Evolutionary conservation across 2,329 filamentous ascomycete species (phyloP), one percentile per base, ranked within the genome.

Genomic region (Paraphoma sp.): DNA sequence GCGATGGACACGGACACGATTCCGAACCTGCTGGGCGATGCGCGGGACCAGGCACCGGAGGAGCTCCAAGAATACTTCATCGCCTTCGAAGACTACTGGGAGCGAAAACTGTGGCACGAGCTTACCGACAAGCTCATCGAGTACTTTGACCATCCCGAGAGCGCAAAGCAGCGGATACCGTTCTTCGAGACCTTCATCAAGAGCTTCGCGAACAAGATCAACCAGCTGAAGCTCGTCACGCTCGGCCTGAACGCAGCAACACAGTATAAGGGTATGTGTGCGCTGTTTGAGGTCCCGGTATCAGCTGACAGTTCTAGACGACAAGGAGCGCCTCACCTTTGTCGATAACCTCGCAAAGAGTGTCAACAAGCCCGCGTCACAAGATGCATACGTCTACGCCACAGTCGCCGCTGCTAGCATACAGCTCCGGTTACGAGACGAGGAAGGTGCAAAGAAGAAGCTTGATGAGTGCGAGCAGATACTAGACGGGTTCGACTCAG

Each of bases 91-190:
- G 93, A 96, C 76, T 91, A 88, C 75, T 99, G 95, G 95, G 95
- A 99, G 83, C 89, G 94, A 72, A 97, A 97, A 82, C 86, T 99
- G 80, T 99, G 95, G 95, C 95, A 99, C 82, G 93, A 99, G 81
- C 89, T 99, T 67, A 99, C 95, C 36, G 90, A 97, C 74, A 84
- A 89, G 51, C 86, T 99, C 54, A 83, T 97, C 68, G 86, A 91
- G 66, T 97, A 94, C 85, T 99, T 97, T 82, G 88, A 89, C 72
- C 82, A 91, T 69, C 85, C 90, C 44, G 87, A 89, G 74, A 98
- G 93, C 79, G 89, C 88, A 54, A 84, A 87, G 56, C 92, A 96
- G 81, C 89, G 94, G 73, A 86, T 99, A 81, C 83, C 88, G 57
- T 90, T 99, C 79, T 99, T 95, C 84, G 92, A 95, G 81, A 88